Evolutionary conservation across 495 filamentous ascomycete species (phyloP), one percentile per base, ranked within the genome.

Genomic region (Lophium mytilinum): DNA sequence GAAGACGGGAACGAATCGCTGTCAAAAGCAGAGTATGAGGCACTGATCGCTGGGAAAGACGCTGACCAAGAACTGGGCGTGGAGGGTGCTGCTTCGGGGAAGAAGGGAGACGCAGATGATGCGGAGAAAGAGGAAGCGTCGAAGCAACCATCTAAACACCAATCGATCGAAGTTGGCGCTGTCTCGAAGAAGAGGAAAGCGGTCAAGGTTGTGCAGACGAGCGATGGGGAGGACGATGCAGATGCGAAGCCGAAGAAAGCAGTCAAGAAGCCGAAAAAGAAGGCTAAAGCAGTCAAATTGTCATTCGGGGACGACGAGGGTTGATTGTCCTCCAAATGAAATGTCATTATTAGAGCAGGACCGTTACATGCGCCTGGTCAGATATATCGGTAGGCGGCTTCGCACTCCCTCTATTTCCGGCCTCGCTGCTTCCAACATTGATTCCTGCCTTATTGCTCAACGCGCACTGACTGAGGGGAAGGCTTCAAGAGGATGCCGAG

Each of bases 1-100:
- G 76, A 78, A 39, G 76, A 73, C 34, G 71, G 62, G 52, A 72
- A 71, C 24, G 62, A 74, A 39, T 69, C 68, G 1, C 55, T 78
- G 19, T 68, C 70, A 14, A 71, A 68, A 61, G 68, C 64, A 24
- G 73, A 78, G 47, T 73, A 73, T 48, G 69, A 75, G 24, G 68
- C 73, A 3, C 60, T 78, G 53, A 39, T 59, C 12, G 53, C 52
- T 7, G 62, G 56, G 30, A 63, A 69, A 41, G 52, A 59, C 12
- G 36, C 50, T 7, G 24, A 64, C 17, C 35, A 50, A 9, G 17
- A 43, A 14, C 10, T 7, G 18, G 17, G 11, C n/a, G 42, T 15
- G 18, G 42, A 45, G 9, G 45, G 14, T 1, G 30, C 30, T 6
- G 15, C 14, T 19, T 39, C 40, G 2, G 36, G 36, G 9, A 19